Evolutionary conservation across 139 green algal genomes (phyloP), one percentile per base, ranked within the genome.

Genomic region (Yamagishiella unicocca): DNA sequence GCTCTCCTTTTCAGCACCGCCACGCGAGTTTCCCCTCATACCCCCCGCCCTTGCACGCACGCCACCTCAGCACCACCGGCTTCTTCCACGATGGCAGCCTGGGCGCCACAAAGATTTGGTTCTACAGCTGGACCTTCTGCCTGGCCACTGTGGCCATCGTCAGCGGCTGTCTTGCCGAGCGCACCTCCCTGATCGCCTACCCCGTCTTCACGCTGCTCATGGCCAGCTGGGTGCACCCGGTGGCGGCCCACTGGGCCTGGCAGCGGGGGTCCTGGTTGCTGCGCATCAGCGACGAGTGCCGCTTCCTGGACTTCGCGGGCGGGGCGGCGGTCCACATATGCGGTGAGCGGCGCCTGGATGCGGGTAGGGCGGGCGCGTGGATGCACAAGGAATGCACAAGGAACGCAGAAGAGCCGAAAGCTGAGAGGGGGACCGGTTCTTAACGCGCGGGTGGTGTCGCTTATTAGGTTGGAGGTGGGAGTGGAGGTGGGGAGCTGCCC

Each of bases 291-390:
- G 12, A 33, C 8, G 37, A 75, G 37, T 93, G 87, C 79, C 79
- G 82, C n/a, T 90, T 91, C 45, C 73, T 93, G 87, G 90, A 93
- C 73, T 93, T 93, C 82, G 90, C 90, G 25, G 90, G 90, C 14
- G 91, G 91, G 42, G 84, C 88, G 40, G 85, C 84, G 45, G 88
- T 93, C 78, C 88, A 92, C 81, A 53, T 92, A 27, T 70, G 87
- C 64, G 89, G 82, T 88, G 35, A 74, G 82, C 17, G 17, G 35
- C n/a, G n/a, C n/a, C n/a, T n/a, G n/a, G n/a, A n/a, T n/a, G n/a
- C n/a, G n/a, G n/a, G n/a, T n/a, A n/a, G n/a, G n/a, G n/a, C n/a
- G n/a, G n/a, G n/a, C n/a, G n/a, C n/a, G n/a, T n/a, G n/a, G n/a
- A n/a, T n/a, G n/a, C n/a, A n/a, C n/a, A n/a, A n/a, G n/a, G n/a